phyloP scores from a whole-genome alignment of 495 filamentous ascomycete genomes.

The Hypoxylon cercidicola region DNA sequence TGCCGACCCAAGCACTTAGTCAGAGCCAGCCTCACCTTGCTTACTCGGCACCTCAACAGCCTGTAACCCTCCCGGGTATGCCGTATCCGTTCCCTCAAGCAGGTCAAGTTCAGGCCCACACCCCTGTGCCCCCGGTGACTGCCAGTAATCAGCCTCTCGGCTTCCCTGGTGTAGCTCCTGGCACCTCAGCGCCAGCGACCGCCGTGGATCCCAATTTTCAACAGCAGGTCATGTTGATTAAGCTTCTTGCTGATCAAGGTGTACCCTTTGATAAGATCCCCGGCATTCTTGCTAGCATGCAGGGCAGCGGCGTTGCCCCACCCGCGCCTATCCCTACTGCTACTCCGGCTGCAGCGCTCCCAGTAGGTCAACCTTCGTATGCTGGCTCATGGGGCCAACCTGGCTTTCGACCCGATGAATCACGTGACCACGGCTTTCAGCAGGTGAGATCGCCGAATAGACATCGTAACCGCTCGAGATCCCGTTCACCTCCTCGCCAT shows the following conservation, averaged over 20 bases:
- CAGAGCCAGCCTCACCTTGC: constrained; percentile 37
- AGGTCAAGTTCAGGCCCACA: constrained; percentile 49
- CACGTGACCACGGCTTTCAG: constrained; percentile 72
- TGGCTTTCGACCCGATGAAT: constrained; percentile 52
- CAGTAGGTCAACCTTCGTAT: constrained; percentile 41
- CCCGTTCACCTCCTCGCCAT: constrained; percentile 72
- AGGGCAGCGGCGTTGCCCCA: constrained; percentile 45
- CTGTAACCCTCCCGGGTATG: constrained; percentile 70
- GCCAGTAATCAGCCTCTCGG: constrained; percentile 57
- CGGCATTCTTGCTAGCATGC: constrained; percentile 55
- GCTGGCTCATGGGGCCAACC: constrained; percentile 51
- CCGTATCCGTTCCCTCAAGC: constrained; percentile 62
- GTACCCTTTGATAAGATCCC: constrained; percentile 58
- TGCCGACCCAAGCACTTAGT: constrained; percentile 31
- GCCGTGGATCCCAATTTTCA: constrained; percentile 59
- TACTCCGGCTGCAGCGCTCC: constrained; percentile 37
- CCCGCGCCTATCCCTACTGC: constrained; percentile 22
- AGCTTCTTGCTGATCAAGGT: constrained; percentile 56
- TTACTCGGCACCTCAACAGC: constrained; percentile 53
- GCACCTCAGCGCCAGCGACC: constrained; percentile 55
- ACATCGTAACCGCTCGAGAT: constrained; percentile 79
- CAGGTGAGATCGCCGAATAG: constrained; percentile 65
- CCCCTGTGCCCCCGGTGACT: constrained; percentile 54
- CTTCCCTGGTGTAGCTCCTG: constrained; percentile 46
- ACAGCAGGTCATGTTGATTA: constrained; percentile 68